Evolutionary conservation across 768 basidiomycete species (phyloP).

Genomic region (Gyrodon lividus): DNA sequence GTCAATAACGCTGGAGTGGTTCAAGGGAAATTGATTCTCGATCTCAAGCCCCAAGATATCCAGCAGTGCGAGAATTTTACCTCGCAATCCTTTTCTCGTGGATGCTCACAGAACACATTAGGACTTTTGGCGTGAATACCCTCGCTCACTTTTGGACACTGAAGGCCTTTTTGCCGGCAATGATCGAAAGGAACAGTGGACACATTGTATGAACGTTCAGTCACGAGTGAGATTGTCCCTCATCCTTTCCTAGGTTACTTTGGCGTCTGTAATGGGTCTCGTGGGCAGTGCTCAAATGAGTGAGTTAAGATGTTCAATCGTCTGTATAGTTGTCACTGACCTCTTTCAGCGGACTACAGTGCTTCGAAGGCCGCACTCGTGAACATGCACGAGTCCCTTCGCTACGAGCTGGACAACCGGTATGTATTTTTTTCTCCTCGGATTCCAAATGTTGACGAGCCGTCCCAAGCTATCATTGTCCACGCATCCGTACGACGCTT

Average conservation of each 20-base stretch:
- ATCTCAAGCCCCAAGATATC: constrained; percentile 75
- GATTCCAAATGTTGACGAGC: background rate
- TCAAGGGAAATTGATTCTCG: constrained; percentile 83
- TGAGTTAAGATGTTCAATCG: constrained; percentile 36
- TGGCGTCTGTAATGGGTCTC: constrained; percentile 74
- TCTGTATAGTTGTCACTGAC: constrained; percentile 8
- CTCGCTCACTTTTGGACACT: constrained; percentile 89
- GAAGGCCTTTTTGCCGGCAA: constrained; percentile 88
- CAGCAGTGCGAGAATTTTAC: constrained; percentile 80
- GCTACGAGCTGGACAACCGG: constrained; percentile 84
- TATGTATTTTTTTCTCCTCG: constrained; percentile 29
- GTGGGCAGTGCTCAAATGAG: constrained; percentile 75
- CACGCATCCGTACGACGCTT: constrained; percentile 83
- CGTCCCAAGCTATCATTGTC: constrained; percentile 58
- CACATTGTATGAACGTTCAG: constrained; percentile 67
- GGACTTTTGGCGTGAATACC: constrained; percentile 89
- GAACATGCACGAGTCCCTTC: constrained; percentile 77
- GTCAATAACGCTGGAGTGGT: constrained; percentile 96
- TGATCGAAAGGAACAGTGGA: constrained; percentile 75
- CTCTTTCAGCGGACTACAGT: constrained; percentile 72
- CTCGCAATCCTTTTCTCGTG: background rate
- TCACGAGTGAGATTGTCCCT: constrained; percentile 2
- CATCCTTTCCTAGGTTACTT: constrained; percentile 55
- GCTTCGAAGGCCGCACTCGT: constrained; percentile 92
- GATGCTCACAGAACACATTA: constrained; percentile 27